A percentile compares a stretch with the other conserved stretches of the same genome.
phyloP scores from a whole-genome alignment of 2,329 filamentous ascomycete species.

The Basipetospora sp. region DNA sequence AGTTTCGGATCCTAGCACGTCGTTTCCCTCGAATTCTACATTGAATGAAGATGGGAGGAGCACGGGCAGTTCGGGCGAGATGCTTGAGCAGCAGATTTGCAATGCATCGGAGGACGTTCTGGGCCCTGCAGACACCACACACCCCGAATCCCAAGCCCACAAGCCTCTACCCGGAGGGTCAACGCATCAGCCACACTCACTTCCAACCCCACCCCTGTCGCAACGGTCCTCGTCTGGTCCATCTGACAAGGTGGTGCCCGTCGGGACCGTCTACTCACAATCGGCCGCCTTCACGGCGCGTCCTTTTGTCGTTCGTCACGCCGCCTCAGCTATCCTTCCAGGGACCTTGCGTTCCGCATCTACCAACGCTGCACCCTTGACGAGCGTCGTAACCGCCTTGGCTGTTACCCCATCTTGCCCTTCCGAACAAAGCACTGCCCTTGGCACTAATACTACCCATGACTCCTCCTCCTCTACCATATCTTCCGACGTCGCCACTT shows the following conservation, averaged over 20 bases:
- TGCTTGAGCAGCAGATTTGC: not conserved
- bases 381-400: slow-evolving; percentile 47
- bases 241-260: slow-evolving; percentile 14
- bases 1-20: slow-evolving; percentile 1
- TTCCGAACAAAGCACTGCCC: slow-evolving; percentile 34
- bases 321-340: not conserved
- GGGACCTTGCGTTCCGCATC: not conserved
- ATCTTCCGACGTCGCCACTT: too few relatives aligned
- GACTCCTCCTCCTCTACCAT: too few relatives aligned
- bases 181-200: slow-evolving; percentile 5
- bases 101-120: not conserved
- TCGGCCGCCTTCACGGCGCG: not conserved
- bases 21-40: too few relatives aligned
- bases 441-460: not conserved
- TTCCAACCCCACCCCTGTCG: slow-evolving; percentile 11
- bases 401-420: slow-evolving; percentile 53
- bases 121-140: not conserved
- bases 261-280: slow-evolving; percentile 14
- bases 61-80: not conserved
- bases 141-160: too few relatives aligned
- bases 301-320: slow-evolving; percentile 4
- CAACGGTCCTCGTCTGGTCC: slow-evolving; percentile 10
- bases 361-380: slow-evolving; percentile 5
- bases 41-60: too few relatives aligned
- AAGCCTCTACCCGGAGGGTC: too few relatives aligned